Evolutionary conservation across 306 rosid genomes (phyloP), one percentile per base, ranked within the genome.

Genomic region (Pterocarpus santalinus): DNA sequence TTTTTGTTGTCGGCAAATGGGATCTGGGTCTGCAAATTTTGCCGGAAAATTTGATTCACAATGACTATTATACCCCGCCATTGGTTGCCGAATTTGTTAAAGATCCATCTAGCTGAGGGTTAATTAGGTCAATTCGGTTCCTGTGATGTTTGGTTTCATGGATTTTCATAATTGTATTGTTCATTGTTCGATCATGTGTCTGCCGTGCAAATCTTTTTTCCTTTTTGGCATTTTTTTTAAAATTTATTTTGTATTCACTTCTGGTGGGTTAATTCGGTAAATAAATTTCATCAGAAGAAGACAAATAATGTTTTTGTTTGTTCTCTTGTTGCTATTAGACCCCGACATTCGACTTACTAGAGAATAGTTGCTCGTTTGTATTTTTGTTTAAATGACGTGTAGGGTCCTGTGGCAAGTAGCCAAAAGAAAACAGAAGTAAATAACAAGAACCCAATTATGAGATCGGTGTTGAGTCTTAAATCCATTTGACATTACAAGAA

Each of bases 1-100:
- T 77, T 58, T 52, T 5, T 13, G 15, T 52, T 72, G 90, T 88
- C 92, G 88, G 94, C 85, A 76, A 78, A 76, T 72, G 35, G 55
- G 35, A 72, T 79, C 84, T 44, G 65, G 68, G 43, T 55, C 82
- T 80, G 66, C 65, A 65, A 68, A 55, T 32, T 75, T 84, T 51
- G 83, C 88, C 82, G 81, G 87, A 86, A 69, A 28, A 4, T 72
- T 66, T 69, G 36, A 14, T 52, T 30, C 38, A 4, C 15, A 46
- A 14, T 73, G 64, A 83, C 87, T 30, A 36, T 53, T 62, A 47
- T 79, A 64, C 83, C 86, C 86, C 58, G 3, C n/a, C 2, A 62
- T 11, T 39, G 22, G 3, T 52, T 11, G 28, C 51, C 28, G 43
- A 36, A 38, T 51, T 66, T 56, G 81, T 12, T 14, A 0, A 67